Evolutionary conservation across 352 stramenopile genomes (phyloP), one percentile per base, ranked within the genome.

Genomic region (Phytophthora hybrid): DNA sequence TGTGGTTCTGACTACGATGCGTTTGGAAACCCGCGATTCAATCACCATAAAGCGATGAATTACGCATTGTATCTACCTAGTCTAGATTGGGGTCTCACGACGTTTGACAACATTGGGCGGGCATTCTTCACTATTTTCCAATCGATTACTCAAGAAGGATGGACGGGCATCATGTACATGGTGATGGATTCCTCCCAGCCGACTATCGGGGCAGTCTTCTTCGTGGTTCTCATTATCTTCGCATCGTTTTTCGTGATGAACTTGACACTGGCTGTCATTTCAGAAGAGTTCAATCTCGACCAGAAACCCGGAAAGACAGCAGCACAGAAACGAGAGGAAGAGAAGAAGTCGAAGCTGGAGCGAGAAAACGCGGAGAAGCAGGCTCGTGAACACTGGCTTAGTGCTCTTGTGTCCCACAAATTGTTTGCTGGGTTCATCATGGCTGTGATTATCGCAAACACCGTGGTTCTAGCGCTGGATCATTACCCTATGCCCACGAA

Each of bases 161-260:
- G 97, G 97, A 97, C 87, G 1, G 52, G 75, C 39, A 93, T 98
- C 60, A 98, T 98, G 90, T 97, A 98, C 75, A 94, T 94, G 80
- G 82, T 94, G 19, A 83, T 91, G 80, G 73, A 90, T 59, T 79
- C 83, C 14, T 84, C 83, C 8, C 71, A 83, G 44, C 74, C 94
- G 60, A 39, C 90, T 7, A 58, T 97, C 3, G 91, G 69, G 7
- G 79, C 83, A 2, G 44, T 98, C 0, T 98, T 97, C 70, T 98
- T 98, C 65, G 79, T 97, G n/a, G 67, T 85, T 2, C 74, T 98
- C 1, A 90, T 98, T 23, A 91, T 98, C 49, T 96, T 98, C 39
- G 96, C 91, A 19, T 93, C 90, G 1, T 98, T 98, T 64, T 98
- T 98, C 69, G 81, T 98, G n/a, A 93, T 98, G 76, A 98, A 98